These are phyloP conservation scores for Capsicum baccatum DNA, from an alignment of 257 asterid genomes.

Conservation along the genomic window DNA sequence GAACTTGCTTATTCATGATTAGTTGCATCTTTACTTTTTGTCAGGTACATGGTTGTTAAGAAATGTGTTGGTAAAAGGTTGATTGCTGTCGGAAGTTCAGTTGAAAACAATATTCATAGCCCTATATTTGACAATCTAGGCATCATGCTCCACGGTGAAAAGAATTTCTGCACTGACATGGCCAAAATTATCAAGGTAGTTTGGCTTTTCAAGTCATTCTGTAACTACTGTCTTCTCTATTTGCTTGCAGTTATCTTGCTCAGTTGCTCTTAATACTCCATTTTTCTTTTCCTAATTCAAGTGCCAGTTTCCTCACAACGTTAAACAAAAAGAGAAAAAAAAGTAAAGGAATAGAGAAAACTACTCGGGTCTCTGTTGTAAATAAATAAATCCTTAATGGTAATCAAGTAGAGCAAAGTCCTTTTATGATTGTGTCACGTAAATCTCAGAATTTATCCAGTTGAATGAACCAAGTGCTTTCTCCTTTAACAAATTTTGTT, in stretches of 20 bases:
- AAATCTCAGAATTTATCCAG: constrained; percentile 7
- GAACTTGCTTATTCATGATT: background rate
- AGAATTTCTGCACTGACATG: constrained; percentile 56
- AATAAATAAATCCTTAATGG: background rate
- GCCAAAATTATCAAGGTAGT: constrained; percentile 68
- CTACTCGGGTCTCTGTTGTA: background rate
- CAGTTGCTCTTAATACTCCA: constrained; percentile 22
- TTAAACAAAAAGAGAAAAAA: background rate
- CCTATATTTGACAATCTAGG: constrained; percentile 65
- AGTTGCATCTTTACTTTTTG: constrained; percentile 27
- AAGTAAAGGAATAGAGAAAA: background rate
- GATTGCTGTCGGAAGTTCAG: constrained; percentile 46
- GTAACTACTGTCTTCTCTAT: constrained; percentile 15
- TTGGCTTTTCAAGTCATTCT: constrained; percentile 6
- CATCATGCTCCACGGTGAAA: constrained; percentile 73
- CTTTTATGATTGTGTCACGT: background rate
- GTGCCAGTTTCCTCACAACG: background rate
- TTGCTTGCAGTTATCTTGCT: background rate
- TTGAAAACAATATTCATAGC: constrained; percentile 38
- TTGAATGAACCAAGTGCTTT: constrained; percentile 5
- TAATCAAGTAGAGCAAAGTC: background rate
- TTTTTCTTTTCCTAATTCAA: constrained; percentile 22
- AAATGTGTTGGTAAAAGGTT: constrained; percentile 43
- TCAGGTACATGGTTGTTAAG: constrained; percentile 68
- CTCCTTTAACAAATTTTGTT: background rate